These are phyloP conservation scores for Petunia secreta DNA, from an alignment of 257 asterid genomes.

Conservation along the genomic window DNA sequence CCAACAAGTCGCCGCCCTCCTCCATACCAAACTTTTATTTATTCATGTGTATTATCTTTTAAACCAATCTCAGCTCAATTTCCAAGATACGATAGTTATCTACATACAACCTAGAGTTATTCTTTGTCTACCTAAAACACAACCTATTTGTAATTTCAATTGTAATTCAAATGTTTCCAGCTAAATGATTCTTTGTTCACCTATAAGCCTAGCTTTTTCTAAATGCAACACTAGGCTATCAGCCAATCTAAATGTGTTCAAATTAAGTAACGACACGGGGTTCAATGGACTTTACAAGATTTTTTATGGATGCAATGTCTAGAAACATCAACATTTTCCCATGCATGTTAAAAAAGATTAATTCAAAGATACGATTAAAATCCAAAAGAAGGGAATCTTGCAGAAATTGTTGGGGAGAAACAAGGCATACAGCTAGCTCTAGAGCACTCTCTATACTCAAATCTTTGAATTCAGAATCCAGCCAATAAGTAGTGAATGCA, in stretches of 20 bases:
- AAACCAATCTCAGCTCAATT: slow-evolving; percentile 35
- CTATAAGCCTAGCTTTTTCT: not conserved
- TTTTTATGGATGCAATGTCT: slow-evolving; percentile 25
- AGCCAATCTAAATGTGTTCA: not conserved
- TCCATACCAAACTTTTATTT: slow-evolving; percentile 31
- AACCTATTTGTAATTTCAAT: slow-evolving; percentile 12
- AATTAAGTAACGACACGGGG: not conserved
- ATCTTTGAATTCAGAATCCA: slow-evolving; percentile 26
- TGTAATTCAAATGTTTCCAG: slow-evolving; percentile 1
- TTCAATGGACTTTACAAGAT: not conserved
- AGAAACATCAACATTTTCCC: slow-evolving; percentile 20
- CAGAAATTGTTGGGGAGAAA: slow-evolving; percentile 25
- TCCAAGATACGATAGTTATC: slow-evolving; percentile 39
- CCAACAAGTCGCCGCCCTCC: slow-evolving; percentile 38
- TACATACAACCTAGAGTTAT: slow-evolving; percentile 35
- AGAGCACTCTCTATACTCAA: not conserved
- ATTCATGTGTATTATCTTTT: slow-evolving; percentile 11
- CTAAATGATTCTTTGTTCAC: slow-evolving; percentile 27
- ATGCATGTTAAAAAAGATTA: not conserved
- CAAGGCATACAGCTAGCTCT: slow-evolving; percentile 24
- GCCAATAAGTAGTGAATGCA: not conserved
- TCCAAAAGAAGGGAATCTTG: slow-evolving; percentile 27
- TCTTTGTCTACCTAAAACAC: slow-evolving; percentile 48
- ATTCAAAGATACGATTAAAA: slow-evolving; percentile 8
- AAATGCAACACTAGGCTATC: not conserved